Evolutionary conservation across 352 stramenopile genomes (phyloP).

Genomic region (Phytophthora europaea): DNA sequence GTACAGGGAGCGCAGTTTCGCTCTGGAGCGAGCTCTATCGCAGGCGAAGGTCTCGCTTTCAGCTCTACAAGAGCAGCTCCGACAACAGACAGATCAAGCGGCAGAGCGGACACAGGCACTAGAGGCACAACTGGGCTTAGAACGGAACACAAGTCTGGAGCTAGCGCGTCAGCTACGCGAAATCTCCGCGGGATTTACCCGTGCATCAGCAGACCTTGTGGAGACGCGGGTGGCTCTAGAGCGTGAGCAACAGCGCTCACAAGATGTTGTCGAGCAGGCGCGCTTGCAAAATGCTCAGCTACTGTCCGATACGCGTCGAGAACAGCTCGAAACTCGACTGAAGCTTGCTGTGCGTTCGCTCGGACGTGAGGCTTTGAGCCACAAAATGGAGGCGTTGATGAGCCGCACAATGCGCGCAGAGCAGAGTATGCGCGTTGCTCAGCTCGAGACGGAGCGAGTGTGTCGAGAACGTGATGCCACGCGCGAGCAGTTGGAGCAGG

Average conservation of each 20-base stretch:
- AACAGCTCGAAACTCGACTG: constrained; percentile 62
- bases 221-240: constrained; percentile 61
- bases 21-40: constrained; percentile 62
- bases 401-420: constrained; percentile 59
- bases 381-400: constrained; percentile 74
- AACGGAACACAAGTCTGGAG: constrained; percentile 56
- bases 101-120: constrained; percentile 46
- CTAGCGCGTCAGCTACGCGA: constrained; percentile 67
- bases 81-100: constrained; percentile 40
- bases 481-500: constrained; percentile 57
- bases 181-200: constrained; percentile 51
- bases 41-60: constrained; percentile 51
- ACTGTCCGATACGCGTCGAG: constrained; percentile 61
- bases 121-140: constrained; percentile 61
- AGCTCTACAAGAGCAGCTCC: constrained; percentile 43
- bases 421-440: constrained; percentile 60
- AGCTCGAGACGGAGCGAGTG: constrained; percentile 52
- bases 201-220: constrained; percentile 57
- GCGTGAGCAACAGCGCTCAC: constrained; percentile 41
- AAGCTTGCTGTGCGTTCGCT: constrained; percentile 68
- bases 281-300: constrained; percentile 55
- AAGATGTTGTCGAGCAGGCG: constrained; percentile 56
- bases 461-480: constrained; percentile 46
- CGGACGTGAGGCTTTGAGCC: constrained; percentile 67
- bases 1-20: constrained; percentile 63